Evolutionary conservation across 2,329 filamentous ascomycete species (phyloP).

Genomic region (Phaeophleospora eucalypticola): DNA sequence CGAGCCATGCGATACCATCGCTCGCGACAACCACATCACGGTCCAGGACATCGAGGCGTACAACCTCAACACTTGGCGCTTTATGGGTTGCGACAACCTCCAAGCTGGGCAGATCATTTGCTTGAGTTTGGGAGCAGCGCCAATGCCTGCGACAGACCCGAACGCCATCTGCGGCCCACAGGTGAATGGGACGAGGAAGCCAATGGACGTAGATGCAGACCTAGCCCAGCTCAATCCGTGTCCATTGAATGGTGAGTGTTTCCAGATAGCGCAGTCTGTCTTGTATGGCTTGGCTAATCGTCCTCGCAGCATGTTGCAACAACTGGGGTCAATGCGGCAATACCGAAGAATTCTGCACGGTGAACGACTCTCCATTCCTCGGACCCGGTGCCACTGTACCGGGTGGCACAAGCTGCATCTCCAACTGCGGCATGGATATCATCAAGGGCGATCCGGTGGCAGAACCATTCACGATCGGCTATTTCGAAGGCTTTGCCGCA

Average conservation of each 20-base stretch:
- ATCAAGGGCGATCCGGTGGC: conserved; percentile 18
- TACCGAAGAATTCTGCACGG: conserved; percentile 42
- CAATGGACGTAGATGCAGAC: no score
- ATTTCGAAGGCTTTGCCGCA: conserved; percentile 33
- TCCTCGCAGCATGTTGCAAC: conserved; percentile 43
- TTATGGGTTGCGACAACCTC: conserved; percentile 38
- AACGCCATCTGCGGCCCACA: conserved; percentile 47
- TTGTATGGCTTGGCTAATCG: no score
- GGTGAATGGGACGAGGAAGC: no score
- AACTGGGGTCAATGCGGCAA: conserved; percentile 46
- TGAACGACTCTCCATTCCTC: no score
- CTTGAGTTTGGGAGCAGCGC: conserved; percentile 38
- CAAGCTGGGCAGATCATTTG: conserved; percentile 35
- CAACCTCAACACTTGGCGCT: conserved; percentile 45
- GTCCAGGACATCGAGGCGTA: conserved; percentile 36
- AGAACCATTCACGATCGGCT: conserved; percentile 26
- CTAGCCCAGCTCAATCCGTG: no score
- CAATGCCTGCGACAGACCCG: conserved; percentile 38
- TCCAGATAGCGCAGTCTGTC: no score
- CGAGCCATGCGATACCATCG: conserved; percentile 38
- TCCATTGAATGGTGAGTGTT: no score
- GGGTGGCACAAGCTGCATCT: conserved; percentile 34
- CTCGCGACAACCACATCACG: conserved; percentile 34
- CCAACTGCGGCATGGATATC: conserved; percentile 40
- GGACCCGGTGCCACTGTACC: no score